Conservation (phyloP, 2,329 filamentous ascomycete genomes). For the Triangularia setosa region DNA sequence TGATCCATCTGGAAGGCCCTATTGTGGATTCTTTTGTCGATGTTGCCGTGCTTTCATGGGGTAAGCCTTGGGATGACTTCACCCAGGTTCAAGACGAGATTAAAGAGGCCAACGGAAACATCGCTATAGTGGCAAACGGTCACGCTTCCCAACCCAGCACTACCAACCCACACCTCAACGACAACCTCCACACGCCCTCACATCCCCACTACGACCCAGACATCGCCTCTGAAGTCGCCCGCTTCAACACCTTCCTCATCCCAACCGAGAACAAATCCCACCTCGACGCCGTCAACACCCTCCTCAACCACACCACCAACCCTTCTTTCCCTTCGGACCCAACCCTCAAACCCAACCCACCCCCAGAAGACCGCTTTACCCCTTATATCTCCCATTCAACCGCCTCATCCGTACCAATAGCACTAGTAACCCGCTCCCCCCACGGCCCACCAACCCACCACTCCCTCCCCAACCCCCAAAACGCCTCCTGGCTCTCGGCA, state of each 20-base stretch:
- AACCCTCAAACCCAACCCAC: constrained; percentile 47
- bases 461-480: constrained; percentile 64
- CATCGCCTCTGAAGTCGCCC: constrained; percentile 56
- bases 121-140: neutral
- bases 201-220: constrained; percentile 62
- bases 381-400: constrained; percentile 58
- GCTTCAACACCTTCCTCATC: constrained; percentile 56
- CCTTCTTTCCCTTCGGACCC: constrained; percentile 42
- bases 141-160: constrained; percentile 11
- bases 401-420: constrained; percentile 62
- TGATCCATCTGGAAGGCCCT: constrained; percentile 69
- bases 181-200: constrained; percentile 45
- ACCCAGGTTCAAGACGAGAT: neutral
- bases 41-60: constrained; percentile 68
- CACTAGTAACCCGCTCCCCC: constrained; percentile 65
- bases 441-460: constrained; percentile 61
- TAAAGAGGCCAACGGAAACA: constrained; percentile 28
- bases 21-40: constrained; percentile 76
- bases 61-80: constrained; percentile 38
- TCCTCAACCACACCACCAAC: constrained; percentile 62
- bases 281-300: constrained; percentile 57
- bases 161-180: constrained; percentile 41
- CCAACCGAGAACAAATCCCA: constrained; percentile 40
- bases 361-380: constrained; percentile 54
- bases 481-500: constrained; percentile 68